Percentiles rank a stretch among this genome's conserved stretches.
Evolutionary conservation across 2,329 filamentous ascomycete genomes (phyloP).

Genomic region (Phialophora tarda): DNA sequence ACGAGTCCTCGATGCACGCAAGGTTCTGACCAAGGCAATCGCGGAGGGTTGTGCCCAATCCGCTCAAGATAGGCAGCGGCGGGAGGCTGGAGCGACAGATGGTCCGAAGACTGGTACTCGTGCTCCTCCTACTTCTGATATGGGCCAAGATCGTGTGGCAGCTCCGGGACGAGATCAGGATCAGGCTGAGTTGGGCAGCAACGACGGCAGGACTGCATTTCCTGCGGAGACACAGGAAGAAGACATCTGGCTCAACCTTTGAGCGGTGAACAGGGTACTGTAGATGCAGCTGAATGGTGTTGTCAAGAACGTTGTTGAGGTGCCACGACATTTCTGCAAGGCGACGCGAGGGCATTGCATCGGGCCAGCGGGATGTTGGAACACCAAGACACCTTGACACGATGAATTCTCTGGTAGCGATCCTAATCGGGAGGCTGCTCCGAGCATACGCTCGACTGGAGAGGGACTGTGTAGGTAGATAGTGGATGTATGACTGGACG

Average conservation of each 20-base stretch:
- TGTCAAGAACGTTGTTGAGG: conserved; percentile 3
- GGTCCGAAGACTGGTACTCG: too few species aligned
- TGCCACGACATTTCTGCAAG: conserved; percentile 3
- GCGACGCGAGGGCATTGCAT: not conserved
- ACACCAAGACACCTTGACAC: too few species aligned
- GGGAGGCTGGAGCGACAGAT: not conserved
- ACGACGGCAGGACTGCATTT: not conserved
- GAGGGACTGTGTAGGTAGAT: not conserved
- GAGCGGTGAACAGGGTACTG: conserved; percentile 11
- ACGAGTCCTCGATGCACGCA: conserved; percentile 41
- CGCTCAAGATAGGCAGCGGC: not conserved
- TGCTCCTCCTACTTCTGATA: not conserved
- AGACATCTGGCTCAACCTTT: conserved; percentile 35
- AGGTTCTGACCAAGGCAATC: conserved; percentile 46
- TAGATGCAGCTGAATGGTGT: not conserved
- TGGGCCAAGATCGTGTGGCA: not conserved
- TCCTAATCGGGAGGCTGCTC: not conserved
- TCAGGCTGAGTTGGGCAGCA: conserved; percentile 3
- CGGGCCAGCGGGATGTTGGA: not conserved
- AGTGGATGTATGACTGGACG: not conserved
- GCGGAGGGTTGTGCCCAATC: conserved; percentile 44
- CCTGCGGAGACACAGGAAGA: conserved; percentile 13
- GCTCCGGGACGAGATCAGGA: not conserved
- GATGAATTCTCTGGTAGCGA: not conserved
- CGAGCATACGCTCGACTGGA: not conserved